A percentile compares a stretch with the other conserved stretches of the same genome.
Evolutionary conservation across 345 rosid genomes (phyloP).

Genomic region (Turritis glabra): DNA sequence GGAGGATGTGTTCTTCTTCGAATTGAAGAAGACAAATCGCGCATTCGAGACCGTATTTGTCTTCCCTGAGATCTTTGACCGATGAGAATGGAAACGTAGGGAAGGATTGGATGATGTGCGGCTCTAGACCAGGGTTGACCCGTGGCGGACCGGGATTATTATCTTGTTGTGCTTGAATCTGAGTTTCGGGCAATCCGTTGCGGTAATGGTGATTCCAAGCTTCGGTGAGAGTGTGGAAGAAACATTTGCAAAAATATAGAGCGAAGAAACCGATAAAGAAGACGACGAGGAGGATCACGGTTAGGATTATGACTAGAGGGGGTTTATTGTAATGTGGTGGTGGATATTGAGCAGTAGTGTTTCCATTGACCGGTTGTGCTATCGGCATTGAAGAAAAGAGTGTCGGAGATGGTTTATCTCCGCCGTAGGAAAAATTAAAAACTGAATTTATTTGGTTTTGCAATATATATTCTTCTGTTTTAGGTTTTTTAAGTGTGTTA

Average conservation of each 20-base stretch:
- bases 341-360: not conserved
- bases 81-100: slow-evolving; percentile 61
- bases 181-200: slow-evolving; percentile 31
- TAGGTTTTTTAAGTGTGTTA: not conserved
- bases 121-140: slow-evolving; percentile 57
- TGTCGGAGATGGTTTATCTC: slow-evolving; percentile 54
- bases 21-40: slow-evolving; percentile 82
- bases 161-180: slow-evolving; percentile 6
- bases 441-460: slow-evolving; percentile 6
- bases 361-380: not conserved
- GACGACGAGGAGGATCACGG: slow-evolving; percentile 53
- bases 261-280: slow-evolving; percentile 67
- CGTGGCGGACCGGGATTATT: slow-evolving; percentile 6
- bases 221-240: slow-evolving; percentile 44
- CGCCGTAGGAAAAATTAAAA: slow-evolving; percentile 34
- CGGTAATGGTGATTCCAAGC: slow-evolving; percentile 44
- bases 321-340: slow-evolving; percentile 36
- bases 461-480: slow-evolving; percentile 1
- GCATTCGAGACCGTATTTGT: slow-evolving; percentile 67
- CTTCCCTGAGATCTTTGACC: slow-evolving; percentile 57
- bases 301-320: slow-evolving; percentile 49
- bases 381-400: slow-evolving; percentile 45
- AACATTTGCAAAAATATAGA: slow-evolving; percentile 59
- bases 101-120: slow-evolving; percentile 50
- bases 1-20: slow-evolving; percentile 54